Evolutionary conservation across 257 asterid species (phyloP), one percentile per base, ranked within the genome.

Genomic region (Nicotiana tomentosiformis): DNA sequence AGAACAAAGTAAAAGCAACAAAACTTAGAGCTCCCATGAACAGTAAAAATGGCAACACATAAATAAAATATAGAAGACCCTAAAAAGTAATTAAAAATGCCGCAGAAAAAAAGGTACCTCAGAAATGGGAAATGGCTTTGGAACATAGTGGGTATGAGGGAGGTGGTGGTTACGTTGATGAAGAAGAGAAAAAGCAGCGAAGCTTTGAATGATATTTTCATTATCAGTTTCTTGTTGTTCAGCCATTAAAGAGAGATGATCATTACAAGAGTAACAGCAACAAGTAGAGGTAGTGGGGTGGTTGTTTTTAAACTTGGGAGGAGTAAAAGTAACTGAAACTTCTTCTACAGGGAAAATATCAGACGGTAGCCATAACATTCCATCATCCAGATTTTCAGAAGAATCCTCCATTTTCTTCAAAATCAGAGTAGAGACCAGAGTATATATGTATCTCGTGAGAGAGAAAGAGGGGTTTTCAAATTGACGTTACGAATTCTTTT

Each of bases 351-450:
- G 83, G 81, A 86, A 86, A 64, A 86, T 84, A 77, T 86, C 84
- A 39, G 89, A 67, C 8, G 89, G 89, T 46, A 86, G 77, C 89
- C 89, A 86, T 29, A 77, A 78, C 82, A 84, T 87, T 62, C 89
- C 89, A 43, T 86, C 89, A 69, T 84, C 89, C n/a, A 86, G 57
- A 77, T 68, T 57, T 81, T 84, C 84, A 2, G 82, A 81, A 57
- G 74, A 80, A 51, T 64, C 77, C 81, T 85, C 87, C 89, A 84
- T 86, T 84, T 81, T 55, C 23, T 43, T 35, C 1, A 16, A 26
- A 33, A 20, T 43, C 77, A 67, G 1, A 17, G n/a, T 9, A 68
- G 20, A 70, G 12, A 14, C 20, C 0, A 26, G 17, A 53, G 58
- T 14, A 23, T 23, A 23, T 23, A 53, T 53, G 58, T 53, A 14